Percentiles rank a stretch among this genome's conserved stretches.
Conservation (phyloP, 345 rosid species). For the Boechera retrofracta region DNA sequence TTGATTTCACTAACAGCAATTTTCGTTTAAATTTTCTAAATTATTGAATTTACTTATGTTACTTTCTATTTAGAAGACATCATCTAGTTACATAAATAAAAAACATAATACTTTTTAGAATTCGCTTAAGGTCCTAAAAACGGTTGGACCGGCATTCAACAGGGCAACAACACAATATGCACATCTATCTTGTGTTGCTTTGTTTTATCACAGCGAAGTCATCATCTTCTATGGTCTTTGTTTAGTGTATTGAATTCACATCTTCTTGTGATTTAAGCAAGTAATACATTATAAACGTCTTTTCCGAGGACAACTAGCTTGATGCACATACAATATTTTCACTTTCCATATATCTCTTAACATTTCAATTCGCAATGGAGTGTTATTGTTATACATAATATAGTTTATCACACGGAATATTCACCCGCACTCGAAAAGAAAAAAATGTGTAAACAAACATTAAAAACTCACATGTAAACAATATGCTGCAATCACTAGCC, state of each 20-base stretch:
- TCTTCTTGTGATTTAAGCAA: background rate
- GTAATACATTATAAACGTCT: background rate
- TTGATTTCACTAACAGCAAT: too few relatives aligned
- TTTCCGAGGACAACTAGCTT: background rate
- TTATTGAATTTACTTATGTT: too few relatives aligned
- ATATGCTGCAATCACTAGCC: background rate
- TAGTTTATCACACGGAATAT: background rate
- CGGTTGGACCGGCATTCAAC: too few relatives aligned
- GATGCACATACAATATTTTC: too few relatives aligned
- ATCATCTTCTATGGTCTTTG: background rate
- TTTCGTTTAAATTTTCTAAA: too few relatives aligned
- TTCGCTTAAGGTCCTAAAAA: too few relatives aligned
- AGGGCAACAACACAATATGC: background rate
- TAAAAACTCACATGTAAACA: background rate
- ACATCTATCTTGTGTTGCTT: background rate
- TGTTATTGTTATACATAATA: background rate
- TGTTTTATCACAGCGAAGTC: too few relatives aligned
- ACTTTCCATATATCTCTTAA: background rate
- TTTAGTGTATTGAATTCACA: background rate
- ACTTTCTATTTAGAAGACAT: too few relatives aligned
- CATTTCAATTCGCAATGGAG: too few relatives aligned
- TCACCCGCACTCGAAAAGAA: background rate
- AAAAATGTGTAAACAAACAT: too few relatives aligned
- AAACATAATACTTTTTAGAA: too few relatives aligned
- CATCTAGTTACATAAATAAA: too few relatives aligned